phyloP scores from a whole-genome alignment of 2,329 filamentous ascomycete genomes.

The Trichothecium roseum region DNA sequence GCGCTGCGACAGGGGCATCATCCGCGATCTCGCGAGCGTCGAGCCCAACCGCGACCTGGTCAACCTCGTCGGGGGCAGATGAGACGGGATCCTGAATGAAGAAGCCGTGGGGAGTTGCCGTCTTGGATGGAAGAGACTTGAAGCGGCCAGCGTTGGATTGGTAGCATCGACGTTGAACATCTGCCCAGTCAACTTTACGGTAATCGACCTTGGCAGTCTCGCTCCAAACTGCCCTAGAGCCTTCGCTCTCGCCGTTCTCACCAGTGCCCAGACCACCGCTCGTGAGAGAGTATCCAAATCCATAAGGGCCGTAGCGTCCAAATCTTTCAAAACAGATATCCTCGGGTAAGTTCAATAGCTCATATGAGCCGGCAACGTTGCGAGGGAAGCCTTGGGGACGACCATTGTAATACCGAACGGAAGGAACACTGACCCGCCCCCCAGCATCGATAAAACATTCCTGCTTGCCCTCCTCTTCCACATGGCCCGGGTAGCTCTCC shows the following conservation, averaged over 20 bases:
- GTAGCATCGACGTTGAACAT: constrained; percentile 65
- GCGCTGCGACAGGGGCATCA: neutral
- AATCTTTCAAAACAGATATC: constrained; percentile 91
- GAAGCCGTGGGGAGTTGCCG: constrained; percentile 36
- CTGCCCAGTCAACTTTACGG: constrained; percentile 65
- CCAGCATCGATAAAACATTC: constrained; percentile 72
- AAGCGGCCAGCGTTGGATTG: constrained; percentile 63
- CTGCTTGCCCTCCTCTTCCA: constrained; percentile 37
- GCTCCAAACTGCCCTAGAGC: constrained; percentile 70
- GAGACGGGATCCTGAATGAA: constrained; percentile 29
- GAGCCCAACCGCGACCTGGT: neutral
- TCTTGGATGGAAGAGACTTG: constrained; percentile 30
- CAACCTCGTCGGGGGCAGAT: constrained; percentile 3
- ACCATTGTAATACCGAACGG: constrained; percentile 64
- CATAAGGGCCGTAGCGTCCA: constrained; percentile 80
- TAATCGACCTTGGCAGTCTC: constrained; percentile 65
- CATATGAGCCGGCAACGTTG: constrained; percentile 77
- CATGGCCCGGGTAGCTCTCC: constrained; percentile 17
- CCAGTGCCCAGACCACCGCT: constrained; percentile 78
- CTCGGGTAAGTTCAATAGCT: constrained; percentile 65
- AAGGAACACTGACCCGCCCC: constrained; percentile 55
- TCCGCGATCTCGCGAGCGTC: constrained; percentile 5
- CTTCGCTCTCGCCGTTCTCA: constrained; percentile 73
- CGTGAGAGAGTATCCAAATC: constrained; percentile 71
- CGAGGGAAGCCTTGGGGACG: constrained; percentile 78